Evolutionary conservation across 129 eudicot species (phyloP), one percentile per base, ranked within the genome.

Genomic region (Mikania micrantha): DNA sequence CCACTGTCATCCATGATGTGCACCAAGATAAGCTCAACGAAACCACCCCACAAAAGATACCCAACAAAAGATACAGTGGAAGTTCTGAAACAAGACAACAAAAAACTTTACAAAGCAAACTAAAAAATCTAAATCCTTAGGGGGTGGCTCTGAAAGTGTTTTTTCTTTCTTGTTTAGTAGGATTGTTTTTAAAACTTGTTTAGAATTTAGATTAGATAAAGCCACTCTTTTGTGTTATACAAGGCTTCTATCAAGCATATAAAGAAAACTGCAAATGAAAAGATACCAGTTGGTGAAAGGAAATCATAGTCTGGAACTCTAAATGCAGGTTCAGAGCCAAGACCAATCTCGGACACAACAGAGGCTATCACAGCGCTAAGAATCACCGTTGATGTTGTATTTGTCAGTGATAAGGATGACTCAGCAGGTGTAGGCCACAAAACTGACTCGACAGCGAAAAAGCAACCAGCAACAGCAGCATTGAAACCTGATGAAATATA

Each of bases 401-500:
- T 83, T n/a, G 96, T 75, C 59, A 85, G 84, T 19, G 98, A 92
- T 59, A 79, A 77, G 63, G 91, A 86, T 47, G 97, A 85, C 49
- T 88, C 95, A 47, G 85, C 69, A 62, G 95, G 88, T 16, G 97
- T 81, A 64, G 95, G 98, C 98, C 98, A 92, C 66, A 92, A 81
- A 44, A 92, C 95, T 1, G 98, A 88, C 82, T 92, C 98, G 50
- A 92, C 93, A 15, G 96, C 98, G 31, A 92, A 92, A 75, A 92
- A 92, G 73, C 98, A 92, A 67, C 98, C 98, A 41, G 95, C 95
- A 66, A 92, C 98, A 63, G 96, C 96, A 76, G 96, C 98, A 80
- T 92, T 92, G 78, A 92, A 92, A 52, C 96, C 98, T 92, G 76
- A n/a, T 92, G 76, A n/a, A 54, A 29, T 12, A 29, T 7, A 40